Percentiles rank a stretch among this genome's conserved stretches.
Conservation (phyloP, 352 stramenopile species). For the Phytophthora meadii region DNA sequence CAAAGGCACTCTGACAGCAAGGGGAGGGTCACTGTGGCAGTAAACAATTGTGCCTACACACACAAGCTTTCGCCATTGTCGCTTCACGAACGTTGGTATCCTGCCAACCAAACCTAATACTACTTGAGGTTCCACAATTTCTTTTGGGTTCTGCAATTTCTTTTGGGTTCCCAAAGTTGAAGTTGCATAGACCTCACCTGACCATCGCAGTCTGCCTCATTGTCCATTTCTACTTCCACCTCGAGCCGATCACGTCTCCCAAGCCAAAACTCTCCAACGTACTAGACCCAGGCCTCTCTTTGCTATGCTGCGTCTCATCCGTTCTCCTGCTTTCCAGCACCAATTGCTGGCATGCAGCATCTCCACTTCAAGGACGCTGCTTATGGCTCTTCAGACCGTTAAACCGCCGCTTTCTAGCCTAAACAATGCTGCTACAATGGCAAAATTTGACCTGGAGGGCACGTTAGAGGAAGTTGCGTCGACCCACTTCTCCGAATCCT, state of each 20-base stretch:
- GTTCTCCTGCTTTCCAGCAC: constrained; percentile 15
- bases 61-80: no score
- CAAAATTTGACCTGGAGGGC: constrained; percentile 38
- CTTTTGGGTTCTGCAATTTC: constrained; percentile 1
- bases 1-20: no score
- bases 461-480: constrained; percentile 56
- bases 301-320: constrained; percentile 25
- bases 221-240: constrained; percentile 13
- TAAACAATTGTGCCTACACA: no score
- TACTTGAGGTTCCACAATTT: no score
- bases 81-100: no score
- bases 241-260: background rate
- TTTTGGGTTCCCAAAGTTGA: constrained; percentile 20
- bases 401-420: constrained; percentile 34
- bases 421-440: constrained; percentile 28
- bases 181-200: constrained; percentile 19
- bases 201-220: background rate
- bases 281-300: background rate
- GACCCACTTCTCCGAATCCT: constrained; percentile 64
- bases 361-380: constrained; percentile 9
- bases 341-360: constrained; percentile 16
- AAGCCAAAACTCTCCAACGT: background rate
- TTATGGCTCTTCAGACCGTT: constrained; percentile 4
- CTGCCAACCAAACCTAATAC: no score
- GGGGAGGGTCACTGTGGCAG: no score